Conservation (phyloP, 495 filamentous ascomycete genomes). For the Tricharina praecox region DNA sequence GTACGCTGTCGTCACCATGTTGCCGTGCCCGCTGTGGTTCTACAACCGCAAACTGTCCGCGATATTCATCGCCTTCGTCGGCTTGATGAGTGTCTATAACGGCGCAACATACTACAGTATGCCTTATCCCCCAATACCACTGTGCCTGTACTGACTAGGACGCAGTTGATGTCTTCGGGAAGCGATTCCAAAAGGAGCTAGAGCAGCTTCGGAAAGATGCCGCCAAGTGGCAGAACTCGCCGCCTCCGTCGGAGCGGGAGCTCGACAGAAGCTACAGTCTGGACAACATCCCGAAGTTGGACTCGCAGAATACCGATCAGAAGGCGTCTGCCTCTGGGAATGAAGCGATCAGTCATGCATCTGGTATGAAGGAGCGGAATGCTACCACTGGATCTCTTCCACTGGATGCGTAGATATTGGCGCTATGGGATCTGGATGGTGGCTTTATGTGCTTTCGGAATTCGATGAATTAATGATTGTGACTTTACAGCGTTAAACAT, state of each 20-base stretch:
- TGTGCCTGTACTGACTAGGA: slow-evolving; percentile 7
- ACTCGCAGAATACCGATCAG: slow-evolving; percentile 4
- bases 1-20: slow-evolving; percentile 81
- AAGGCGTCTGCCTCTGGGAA: slow-evolving; percentile 3
- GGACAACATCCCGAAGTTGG: neutral
- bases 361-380: slow-evolving; percentile 9
- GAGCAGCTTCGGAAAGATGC: slow-evolving; percentile 82
- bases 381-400: slow-evolving; percentile 1
- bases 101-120: slow-evolving; percentile 86
- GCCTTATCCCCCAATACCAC: neutral
- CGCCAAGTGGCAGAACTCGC: slow-evolving; percentile 55
- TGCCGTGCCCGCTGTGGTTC: slow-evolving; percentile 91
- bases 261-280: slow-evolving; percentile 7
- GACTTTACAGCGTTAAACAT: no score
- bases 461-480: no score
- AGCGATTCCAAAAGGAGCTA: slow-evolving; percentile 87
- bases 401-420: neutral
- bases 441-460: no score
- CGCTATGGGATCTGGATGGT: no score
- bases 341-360: slow-evolving; percentile 8
- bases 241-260: neutral
- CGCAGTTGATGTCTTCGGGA: slow-evolving; percentile 67
- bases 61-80: slow-evolving; percentile 57
- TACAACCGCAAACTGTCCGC: slow-evolving; percentile 70
- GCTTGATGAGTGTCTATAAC: slow-evolving; percentile 84